Evolutionary conservation across 768 basidiomycete genomes (phyloP).

Genomic region (Xerocomellus amylosporus): DNA sequence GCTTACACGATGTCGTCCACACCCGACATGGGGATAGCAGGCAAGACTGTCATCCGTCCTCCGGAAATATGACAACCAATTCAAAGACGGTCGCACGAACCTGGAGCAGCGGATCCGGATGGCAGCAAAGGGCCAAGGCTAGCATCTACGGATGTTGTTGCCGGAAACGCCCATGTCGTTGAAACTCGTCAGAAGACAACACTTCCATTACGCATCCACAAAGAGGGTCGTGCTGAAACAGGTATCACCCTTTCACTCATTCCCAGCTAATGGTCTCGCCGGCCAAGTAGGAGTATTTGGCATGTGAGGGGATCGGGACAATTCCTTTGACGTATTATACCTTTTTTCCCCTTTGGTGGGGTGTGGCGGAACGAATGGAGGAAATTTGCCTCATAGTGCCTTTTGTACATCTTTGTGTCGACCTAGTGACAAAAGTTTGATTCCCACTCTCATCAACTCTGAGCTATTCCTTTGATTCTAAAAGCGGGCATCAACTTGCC

Average conservation of each 20-base stretch:
- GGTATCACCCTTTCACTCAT: conserved; percentile 25
- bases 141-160: conserved; percentile 15
- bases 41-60: conserved; percentile 22
- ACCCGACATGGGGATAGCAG: conserved; percentile 26
- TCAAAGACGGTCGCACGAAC: conserved; percentile 31
- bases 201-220: conserved; percentile 33
- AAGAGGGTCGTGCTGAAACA: conserved; percentile 30
- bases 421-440: neutral
- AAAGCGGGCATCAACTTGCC: conserved; percentile 13
- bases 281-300: conserved; percentile 18
- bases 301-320: conserved; percentile 22
- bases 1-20: conserved; percentile 28
- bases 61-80: conserved; percentile 25
- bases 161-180: conserved; percentile 27
- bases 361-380: neutral
- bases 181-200: conserved; percentile 29
- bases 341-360: conserved; percentile 1
- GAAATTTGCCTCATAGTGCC: too few species aligned
- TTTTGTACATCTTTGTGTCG: conserved; percentile 1
- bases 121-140: conserved; percentile 9
- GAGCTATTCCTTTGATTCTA: conserved; percentile 8
- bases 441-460: conserved; percentile 7
- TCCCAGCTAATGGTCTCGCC: conserved; percentile 27
- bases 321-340: conserved; percentile 5
- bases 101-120: conserved; percentile 20